Evolutionary conservation across 495 filamentous ascomycete species (phyloP).

Genomic region (Hyaloscypha finlandica): DNA sequence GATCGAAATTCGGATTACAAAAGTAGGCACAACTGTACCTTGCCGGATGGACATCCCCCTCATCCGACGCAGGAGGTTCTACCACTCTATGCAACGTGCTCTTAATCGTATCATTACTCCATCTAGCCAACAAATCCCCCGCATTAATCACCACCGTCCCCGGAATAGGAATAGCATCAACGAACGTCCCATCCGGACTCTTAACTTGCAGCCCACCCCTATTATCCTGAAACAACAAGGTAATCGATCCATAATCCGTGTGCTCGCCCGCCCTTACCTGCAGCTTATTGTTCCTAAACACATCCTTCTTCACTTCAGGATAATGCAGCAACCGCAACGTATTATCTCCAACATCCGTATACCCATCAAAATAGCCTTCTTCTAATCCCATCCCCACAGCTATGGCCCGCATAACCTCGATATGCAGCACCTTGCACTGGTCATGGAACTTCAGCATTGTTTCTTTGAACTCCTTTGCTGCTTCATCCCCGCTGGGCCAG

Average conservation of each 20-base stretch:
- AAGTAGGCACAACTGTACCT: conserved; percentile 82
- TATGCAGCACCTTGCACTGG: conserved; percentile 73
- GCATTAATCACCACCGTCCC: conserved; percentile 90
- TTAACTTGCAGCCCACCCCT: conserved; percentile 84
- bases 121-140: conserved; percentile 83
- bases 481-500: conserved; percentile 70
- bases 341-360: conserved; percentile 75
- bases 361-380: conserved; percentile 75
- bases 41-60: conserved; percentile 53
- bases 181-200: conserved; percentile 73
- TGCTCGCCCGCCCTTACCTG: conserved; percentile 86
- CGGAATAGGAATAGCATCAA: conserved; percentile 80
- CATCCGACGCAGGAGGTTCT: conserved; percentile 55
- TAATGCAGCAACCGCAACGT: conserved; percentile 90
- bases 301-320: conserved; percentile 63
- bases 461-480: conserved; percentile 64
- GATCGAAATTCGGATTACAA: conserved; percentile 86
- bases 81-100: conserved; percentile 89
- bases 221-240: conserved; percentile 85
- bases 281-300: conserved; percentile 67
- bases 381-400: conserved; percentile 80
- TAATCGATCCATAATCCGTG: conserved; percentile 87
- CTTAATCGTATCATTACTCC: conserved; percentile 89
- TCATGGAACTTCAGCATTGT: conserved; percentile 74
- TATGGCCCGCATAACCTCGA: conserved; percentile 83